phyloP scores from a whole-genome alignment of 306 rosid genomes.

The Amphicarpaea edgeworthii region DNA sequence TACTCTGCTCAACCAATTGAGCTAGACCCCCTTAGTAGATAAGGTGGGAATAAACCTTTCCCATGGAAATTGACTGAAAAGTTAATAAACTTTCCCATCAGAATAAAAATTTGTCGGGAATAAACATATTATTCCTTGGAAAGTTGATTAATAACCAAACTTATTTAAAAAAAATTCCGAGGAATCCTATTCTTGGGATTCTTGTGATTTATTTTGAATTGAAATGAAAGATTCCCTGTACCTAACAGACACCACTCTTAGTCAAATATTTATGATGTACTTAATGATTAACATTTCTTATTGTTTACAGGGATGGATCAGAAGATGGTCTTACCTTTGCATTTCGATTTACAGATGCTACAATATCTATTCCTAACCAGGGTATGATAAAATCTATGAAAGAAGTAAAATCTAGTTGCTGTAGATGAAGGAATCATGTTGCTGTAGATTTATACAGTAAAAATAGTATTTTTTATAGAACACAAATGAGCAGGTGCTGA shows the following conservation, averaged over 20 bases:
- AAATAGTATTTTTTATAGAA: no score
- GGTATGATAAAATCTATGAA: slow-evolving; percentile 60
- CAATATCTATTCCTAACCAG: slow-evolving; percentile 82
- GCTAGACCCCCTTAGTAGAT: no score
- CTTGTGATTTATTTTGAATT: neutral
- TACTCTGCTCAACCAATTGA: no score
- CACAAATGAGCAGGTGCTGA: neutral
- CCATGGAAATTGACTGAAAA: neutral
- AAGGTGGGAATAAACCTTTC: no score
- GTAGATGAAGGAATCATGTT: neutral
- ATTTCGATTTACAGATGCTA: slow-evolving; percentile 97
- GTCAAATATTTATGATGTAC: slow-evolving; percentile 15
- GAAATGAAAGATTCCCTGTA: neutral
- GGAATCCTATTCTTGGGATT: neutral
- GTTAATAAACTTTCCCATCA: neutral
- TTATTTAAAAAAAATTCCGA: neutral
- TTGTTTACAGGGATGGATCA: slow-evolving; percentile 75
- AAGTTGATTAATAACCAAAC: neutral
- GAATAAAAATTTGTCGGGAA: neutral
- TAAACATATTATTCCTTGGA: neutral
- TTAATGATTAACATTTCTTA: slow-evolving; percentile 28
- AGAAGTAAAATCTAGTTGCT: slow-evolving; percentile 22
- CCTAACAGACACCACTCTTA: neutral
- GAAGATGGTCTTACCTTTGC: slow-evolving; percentile 98
- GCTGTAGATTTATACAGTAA: slow-evolving; percentile 13